Conservation (phyloP, 2,329 filamentous ascomycete genomes). For the Huntiella savannae region DNA sequence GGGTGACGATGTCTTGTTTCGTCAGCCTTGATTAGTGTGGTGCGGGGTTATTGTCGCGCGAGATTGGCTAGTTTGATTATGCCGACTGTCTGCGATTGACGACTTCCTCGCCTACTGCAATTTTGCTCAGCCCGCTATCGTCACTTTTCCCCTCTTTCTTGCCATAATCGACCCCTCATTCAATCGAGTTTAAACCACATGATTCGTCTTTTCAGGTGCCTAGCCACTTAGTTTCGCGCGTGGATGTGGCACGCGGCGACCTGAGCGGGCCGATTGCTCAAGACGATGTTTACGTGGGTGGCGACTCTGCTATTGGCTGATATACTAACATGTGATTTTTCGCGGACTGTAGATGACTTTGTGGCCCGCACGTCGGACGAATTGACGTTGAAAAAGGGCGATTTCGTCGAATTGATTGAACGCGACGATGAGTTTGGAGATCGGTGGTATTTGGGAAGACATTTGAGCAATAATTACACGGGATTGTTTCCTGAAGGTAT, state of each 20-base stretch:
- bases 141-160: slow-evolving; percentile 7
- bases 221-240: no score
- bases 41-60: no score
- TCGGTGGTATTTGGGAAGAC: slow-evolving; percentile 65
- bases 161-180: neutral
- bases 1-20: no score
- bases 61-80: no score
- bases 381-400: slow-evolving; percentile 68
- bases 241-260: neutral
- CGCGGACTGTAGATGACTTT: slow-evolving; percentile 55
- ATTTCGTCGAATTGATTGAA: slow-evolving; percentile 66
- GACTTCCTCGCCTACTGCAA: no score
- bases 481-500: slow-evolving; percentile 71
- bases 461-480: slow-evolving; percentile 52
- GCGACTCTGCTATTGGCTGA: neutral
- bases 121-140: neutral
- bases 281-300: no score
- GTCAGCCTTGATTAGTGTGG: no score
- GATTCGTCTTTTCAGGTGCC: no score
- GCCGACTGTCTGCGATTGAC: no score
- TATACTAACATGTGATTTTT: slow-evolving; percentile 4
- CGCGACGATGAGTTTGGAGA: slow-evolving; percentile 78
- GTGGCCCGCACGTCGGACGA: slow-evolving; percentile 81
- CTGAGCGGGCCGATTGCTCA: neutral
- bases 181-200: neutral